Conservation (phyloP, 2,329 filamentous ascomycete genomes). For the Daldinia eschscholtzii region DNA sequence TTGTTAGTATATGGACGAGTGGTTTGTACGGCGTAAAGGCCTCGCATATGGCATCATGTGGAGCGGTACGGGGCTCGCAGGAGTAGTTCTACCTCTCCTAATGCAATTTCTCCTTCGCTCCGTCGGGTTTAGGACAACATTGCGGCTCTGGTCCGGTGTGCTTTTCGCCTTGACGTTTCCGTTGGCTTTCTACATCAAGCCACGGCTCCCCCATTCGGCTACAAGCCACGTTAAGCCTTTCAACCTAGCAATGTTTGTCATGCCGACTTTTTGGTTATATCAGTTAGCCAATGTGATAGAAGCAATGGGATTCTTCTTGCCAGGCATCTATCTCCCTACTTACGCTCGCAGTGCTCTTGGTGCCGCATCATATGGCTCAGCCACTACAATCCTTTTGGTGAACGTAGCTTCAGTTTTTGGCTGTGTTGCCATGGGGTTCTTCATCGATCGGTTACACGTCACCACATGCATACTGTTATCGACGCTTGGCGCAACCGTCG, state of each 20-base stretch:
- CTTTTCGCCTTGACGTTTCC: constrained; percentile 66
- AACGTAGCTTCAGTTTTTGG: constrained; percentile 72
- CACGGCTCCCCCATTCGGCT: constrained; percentile 62
- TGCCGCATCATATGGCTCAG: constrained; percentile 62
- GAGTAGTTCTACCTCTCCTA: constrained; percentile 65
- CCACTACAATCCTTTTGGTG: constrained; percentile 69
- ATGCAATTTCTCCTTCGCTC: constrained; percentile 64
- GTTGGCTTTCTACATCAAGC: constrained; percentile 69
- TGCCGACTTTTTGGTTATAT: constrained; percentile 69
- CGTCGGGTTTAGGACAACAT: constrained; percentile 66
- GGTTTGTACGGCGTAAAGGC: constrained; percentile 70
- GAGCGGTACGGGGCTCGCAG: constrained; percentile 65
- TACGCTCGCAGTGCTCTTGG: constrained; percentile 66
- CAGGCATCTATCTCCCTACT: constrained; percentile 71
- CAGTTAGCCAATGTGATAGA: constrained; percentile 69
- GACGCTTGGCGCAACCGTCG: constrained; percentile 66
- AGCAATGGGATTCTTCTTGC: constrained; percentile 72
- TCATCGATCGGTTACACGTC: constrained; percentile 68
- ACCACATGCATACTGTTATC: constrained; percentile 69
- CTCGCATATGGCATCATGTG: constrained; percentile 75
- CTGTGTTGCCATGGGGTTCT: constrained; percentile 68
- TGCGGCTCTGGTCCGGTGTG: constrained; percentile 66
- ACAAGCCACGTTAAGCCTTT: constrained; percentile 56
- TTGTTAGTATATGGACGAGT: constrained; percentile 68
- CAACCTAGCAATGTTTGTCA: constrained; percentile 64